phyloP scores from a whole-genome alignment of 208 protist species.

The Trypanosoma lewisi region DNA sequence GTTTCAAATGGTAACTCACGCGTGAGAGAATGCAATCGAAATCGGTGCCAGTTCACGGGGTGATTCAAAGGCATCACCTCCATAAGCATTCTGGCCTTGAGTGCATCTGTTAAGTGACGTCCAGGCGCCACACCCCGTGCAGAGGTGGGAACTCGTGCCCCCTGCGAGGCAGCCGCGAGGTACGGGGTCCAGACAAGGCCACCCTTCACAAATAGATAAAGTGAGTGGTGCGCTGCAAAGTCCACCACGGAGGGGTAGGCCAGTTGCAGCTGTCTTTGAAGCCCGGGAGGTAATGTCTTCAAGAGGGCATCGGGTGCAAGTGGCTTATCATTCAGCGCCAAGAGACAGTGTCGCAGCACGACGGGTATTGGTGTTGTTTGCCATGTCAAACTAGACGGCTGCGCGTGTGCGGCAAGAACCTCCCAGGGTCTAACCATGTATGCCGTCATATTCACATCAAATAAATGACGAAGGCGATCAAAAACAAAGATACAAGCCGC shows the following conservation, averaged over 20 bases:
- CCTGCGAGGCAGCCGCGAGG: slow-evolving; percentile 26
- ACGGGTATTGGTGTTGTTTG: slow-evolving; percentile 75
- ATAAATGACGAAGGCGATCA: slow-evolving; percentile 81
- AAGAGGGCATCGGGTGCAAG: slow-evolving; percentile 37
- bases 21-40: slow-evolving; percentile 13
- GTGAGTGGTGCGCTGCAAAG: slow-evolving; percentile 68
- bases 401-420: slow-evolving; percentile 40
- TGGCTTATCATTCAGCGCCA: slow-evolving; percentile 26
- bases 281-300: slow-evolving; percentile 19
- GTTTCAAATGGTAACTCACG: slow-evolving; percentile 35
- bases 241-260: slow-evolving; percentile 21
- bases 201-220: slow-evolving; percentile 53
- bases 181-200: slow-evolving; percentile 53
- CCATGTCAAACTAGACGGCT: slow-evolving; percentile 76
- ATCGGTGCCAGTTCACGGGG: slow-evolving; percentile 24
- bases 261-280: slow-evolving; percentile 36
- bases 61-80: slow-evolving; percentile 32
- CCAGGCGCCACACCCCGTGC: neutral
- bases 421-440: slow-evolving; percentile 62
- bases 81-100: slow-evolving; percentile 36
- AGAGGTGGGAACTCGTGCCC: slow-evolving; percentile 14
- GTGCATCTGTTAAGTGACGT: slow-evolving; percentile 12
- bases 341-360: slow-evolving; percentile 40
- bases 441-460: slow-evolving; percentile 62
- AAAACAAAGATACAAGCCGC: slow-evolving; percentile 56